A percentile compares a stretch with the other conserved stretches of the same genome.
These are phyloP conservation scores for Hypseocharis bilobata DNA, from an alignment of 441 rosid species.

Conservation along the genomic window DNA sequence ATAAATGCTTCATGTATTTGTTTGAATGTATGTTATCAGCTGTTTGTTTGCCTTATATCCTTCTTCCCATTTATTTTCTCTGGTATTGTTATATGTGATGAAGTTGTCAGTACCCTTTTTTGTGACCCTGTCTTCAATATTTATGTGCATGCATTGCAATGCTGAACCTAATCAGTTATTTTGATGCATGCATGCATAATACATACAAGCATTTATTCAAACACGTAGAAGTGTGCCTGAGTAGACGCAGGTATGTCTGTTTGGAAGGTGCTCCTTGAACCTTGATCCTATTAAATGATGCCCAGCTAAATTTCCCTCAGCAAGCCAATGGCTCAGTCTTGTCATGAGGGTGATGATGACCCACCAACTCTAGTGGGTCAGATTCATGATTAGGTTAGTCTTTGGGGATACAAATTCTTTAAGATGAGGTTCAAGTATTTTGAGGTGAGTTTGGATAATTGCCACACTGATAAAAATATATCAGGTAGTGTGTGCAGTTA, in stretches of 20 bases:
- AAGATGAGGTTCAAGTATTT: no score
- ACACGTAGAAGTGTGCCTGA: background rate
- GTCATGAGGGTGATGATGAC: background rate
- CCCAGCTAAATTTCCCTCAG: background rate
- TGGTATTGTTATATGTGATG: background rate
- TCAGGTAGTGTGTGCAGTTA: no score
- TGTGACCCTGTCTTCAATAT: background rate
- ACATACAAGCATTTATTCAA: background rate
- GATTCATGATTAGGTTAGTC: background rate
- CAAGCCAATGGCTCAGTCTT: background rate
- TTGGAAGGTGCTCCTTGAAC: background rate
- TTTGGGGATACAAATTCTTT: no score
- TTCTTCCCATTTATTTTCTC: background rate
- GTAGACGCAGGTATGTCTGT: background rate
- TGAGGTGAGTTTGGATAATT: no score
- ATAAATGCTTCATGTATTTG: background rate
- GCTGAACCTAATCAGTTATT: background rate
- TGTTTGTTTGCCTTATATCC: background rate
- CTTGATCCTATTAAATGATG: background rate
- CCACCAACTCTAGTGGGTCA: background rate
- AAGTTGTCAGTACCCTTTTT: background rate
- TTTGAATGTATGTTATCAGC: background rate
- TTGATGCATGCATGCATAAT: constrained; percentile 4
- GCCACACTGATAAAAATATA: no score
- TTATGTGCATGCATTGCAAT: background rate